These are phyloP conservation scores for Lathyrus aphaca DNA, from an alignment of 306 rosid genomes.

Conservation along the genomic window DNA sequence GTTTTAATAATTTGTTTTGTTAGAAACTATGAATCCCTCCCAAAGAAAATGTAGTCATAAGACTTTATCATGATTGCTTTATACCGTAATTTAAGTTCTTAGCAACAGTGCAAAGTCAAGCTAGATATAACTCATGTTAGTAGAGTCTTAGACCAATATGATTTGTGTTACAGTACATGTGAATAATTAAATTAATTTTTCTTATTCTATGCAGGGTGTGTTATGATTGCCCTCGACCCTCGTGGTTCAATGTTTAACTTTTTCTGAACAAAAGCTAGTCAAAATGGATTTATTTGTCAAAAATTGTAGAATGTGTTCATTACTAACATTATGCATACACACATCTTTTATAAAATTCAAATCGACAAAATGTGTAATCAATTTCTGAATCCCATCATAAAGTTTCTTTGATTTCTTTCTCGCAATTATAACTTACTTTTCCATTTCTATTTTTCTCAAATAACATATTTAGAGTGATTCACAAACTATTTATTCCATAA, in stretches of 20 bases:
- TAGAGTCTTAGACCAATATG: neutral
- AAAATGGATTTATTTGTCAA: conserved; percentile 59
- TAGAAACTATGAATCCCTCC: neutral
- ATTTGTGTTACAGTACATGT: no score
- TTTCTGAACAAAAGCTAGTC: conserved; percentile 56
- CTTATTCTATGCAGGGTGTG: conserved; percentile 43
- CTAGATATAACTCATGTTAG: neutral
- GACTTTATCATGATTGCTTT: conserved; percentile 13
- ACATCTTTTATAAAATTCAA: conserved; percentile 43
- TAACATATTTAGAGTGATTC: no score
- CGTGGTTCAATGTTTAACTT: conserved; percentile 53
- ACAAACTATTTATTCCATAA: no score
- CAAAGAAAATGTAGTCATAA: neutral
- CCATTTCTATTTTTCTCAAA: neutral
- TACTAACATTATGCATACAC: conserved; percentile 29
- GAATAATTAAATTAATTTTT: neutral
- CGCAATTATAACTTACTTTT: neutral
- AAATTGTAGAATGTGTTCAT: conserved; percentile 50
- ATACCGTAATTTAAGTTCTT: conserved; percentile 23
- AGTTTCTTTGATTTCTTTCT: neutral
- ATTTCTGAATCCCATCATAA: conserved; percentile 46
- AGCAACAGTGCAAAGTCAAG: neutral
- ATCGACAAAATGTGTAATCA: conserved; percentile 38
- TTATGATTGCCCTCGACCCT: conserved; percentile 52
- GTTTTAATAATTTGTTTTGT: neutral